Base-by-base conservation (phyloP, 2,329 filamentous ascomycete species). In the Penicillium sp. region DNA sequence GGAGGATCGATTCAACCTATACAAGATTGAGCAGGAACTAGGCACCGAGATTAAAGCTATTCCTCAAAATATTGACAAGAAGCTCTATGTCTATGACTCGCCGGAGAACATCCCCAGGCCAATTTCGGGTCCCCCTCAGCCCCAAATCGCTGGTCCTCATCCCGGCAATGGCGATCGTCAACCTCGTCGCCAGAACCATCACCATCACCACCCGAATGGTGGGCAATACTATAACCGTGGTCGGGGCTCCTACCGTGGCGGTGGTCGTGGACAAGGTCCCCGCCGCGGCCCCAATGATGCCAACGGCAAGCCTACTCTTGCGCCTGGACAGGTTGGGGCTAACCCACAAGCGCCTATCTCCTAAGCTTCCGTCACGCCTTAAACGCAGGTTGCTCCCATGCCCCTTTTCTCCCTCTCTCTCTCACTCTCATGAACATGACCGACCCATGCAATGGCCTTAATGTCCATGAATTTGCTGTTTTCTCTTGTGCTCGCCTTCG, bases 21-120 rank as follows among this genome's bases (percentile, higher is more conserved):
- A 99, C 82, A 96, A 96, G 75, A 99, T 99, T 67, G 95, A 99
- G 77, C 90, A 96, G 68, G 95, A 99, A 70, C 82, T 99, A 41
- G 95, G 95, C 52, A 99, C 95, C 7, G 95, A 99, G 77, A 99
- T 99, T 60, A 90, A 95, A 72, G 88, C 95, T n/a, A 99, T 99
- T 69, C 95, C 95, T 19, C 84, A 87, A 52, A 89, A 86, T 65
- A 99, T 99, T 64, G 95, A 99, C 81, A 98, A 97, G 84, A 96
- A 90, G 63, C 86, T 99, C 37, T 99, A 99, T 73, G 95, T 99
- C 51, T 99, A 99, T 75, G 96, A 99, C 62, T 90, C 93, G 61
- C 95, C 95, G 1, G 93, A 99, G 70, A 93, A 84, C 56, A 98
- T 99, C 68, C 95, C 96, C 50, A 87, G 93, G 33, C 95, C 95